phyloP scores from a whole-genome alignment of 2,329 filamentous ascomycete genomes.

The Fusarium beomiforme region DNA sequence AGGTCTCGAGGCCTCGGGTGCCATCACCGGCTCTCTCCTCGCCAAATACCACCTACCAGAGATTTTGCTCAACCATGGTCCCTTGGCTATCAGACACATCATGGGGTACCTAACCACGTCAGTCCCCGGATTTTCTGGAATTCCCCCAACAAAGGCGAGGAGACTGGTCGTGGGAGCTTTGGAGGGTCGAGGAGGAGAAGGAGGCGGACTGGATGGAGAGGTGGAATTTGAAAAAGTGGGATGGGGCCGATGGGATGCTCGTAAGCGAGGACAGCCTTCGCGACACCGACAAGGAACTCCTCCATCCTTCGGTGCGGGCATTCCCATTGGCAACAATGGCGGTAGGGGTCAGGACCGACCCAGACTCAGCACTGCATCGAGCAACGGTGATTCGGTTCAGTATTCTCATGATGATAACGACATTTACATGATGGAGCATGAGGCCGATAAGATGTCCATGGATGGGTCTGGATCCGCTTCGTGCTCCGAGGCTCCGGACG shows the following conservation, averaged over 20 bases:
- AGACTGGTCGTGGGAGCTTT: constrained; percentile 91
- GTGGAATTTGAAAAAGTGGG: constrained; percentile 94
- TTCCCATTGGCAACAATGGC: constrained; percentile 64
- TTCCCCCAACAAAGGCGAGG: constrained; percentile 88
- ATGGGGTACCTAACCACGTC: constrained; percentile 94
- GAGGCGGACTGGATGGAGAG: constrained; percentile 72
- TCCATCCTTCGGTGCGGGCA: constrained; percentile 59
- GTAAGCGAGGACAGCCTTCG: constrained; percentile 71
- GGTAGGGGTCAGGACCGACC: constrained; percentile 58
- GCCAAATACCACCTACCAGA: constrained; percentile 91
- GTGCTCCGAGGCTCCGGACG: constrained; percentile 78
- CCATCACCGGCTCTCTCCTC: constrained; percentile 86
- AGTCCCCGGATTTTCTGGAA: constrained; percentile 90
- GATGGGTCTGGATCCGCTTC: constrained; percentile 76
- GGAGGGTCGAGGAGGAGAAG: constrained; percentile 77
- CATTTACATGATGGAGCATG: constrained; percentile 78
- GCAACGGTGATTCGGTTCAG: constrained; percentile 75
- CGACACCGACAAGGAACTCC: constrained; percentile 57
- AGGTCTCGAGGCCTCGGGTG: constrained; percentile 75
- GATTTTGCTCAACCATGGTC: constrained; percentile 89
- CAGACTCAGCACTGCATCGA: constrained; percentile 64
- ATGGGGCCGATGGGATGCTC: constrained; percentile 96
- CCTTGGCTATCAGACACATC: constrained; percentile 92
- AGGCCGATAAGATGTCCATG: constrained; percentile 95
- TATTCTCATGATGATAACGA: constrained; percentile 77